Evolutionary conservation across 2,329 filamentous ascomycete genomes (phyloP), one percentile per base, ranked within the genome.

Genomic region (Tympanopsis confertula): DNA sequence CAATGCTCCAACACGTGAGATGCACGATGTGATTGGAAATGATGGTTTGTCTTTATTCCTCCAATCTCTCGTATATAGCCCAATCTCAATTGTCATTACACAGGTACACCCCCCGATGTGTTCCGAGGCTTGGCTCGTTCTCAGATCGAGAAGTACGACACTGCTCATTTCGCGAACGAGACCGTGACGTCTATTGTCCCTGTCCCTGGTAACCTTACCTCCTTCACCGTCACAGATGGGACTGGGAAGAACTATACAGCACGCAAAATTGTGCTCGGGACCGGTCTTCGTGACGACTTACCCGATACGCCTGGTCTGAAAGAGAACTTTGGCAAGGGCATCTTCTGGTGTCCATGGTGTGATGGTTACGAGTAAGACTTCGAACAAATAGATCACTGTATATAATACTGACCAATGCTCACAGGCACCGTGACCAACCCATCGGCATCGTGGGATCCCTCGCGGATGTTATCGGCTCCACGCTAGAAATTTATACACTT

Each of bases 301-400:
- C 72, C 75, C 1, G 17, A 41, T 1, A 77, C 71, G 0, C 72
- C 74, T 0, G 74, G 75, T 1, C 38, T 78, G 0, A 22, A 45
- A 5, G 67, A 74, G 39, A 68, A 64, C 46, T 79, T 69, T 64
- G 73, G 71, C 36, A 62, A 69, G 41, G 75, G 74, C 4, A 67
- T 78, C 37, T 78, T 58, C 55, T 78, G 74, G 71, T 79, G 74
- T 39, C 72, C 73, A 0, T 79, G 74, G 74, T 79, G 74, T 43
- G 74, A 79, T 47, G 74, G 74, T 12, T 62, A 69, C 44, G 74
- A 79, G 53, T n/a, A n/a, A n/a, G n/a, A n/a, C n/a, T n/a, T n/a
- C n/a, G n/a, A n/a, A n/a, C n/a, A n/a, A n/a, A n/a, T n/a, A n/a
- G n/a, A n/a, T n/a, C n/a, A n/a, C n/a, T n/a, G n/a, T n/a, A n/a